phyloP scores from a whole-genome alignment of 2,329 filamentous ascomycete species.

The Alternaria ethzedia region DNA sequence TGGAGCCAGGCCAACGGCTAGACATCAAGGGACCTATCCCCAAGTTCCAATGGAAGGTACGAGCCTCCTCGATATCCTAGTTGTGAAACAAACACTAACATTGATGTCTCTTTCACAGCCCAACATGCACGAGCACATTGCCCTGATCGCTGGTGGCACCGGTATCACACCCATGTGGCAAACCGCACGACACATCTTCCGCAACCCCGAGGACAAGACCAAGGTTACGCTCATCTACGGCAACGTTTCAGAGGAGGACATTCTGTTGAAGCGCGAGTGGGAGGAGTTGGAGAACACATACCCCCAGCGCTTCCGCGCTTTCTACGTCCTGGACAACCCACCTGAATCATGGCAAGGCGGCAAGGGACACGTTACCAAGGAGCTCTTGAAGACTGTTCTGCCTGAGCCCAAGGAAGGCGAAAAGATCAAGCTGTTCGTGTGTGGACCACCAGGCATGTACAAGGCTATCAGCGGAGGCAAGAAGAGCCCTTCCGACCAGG shows the following conservation, averaged over 20 bases:
- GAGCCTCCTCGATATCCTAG: not conserved
- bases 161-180: constrained; percentile 99
- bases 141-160: constrained; percentile 89
- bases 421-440: constrained; percentile 96
- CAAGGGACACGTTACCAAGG: constrained; percentile 85
- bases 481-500: constrained; percentile 92
- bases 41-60: constrained; percentile 80
- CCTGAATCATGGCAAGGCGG: constrained; percentile 77
- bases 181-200: constrained; percentile 88
- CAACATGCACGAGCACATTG: constrained; percentile 93
- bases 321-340: constrained; percentile 89
- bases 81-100: not conserved
- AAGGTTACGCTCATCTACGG: constrained; percentile 96
- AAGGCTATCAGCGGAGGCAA: constrained; percentile 90
- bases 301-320: constrained; percentile 92
- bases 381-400: constrained; percentile 91
- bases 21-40: constrained; percentile 94
- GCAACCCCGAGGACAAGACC: constrained; percentile 94
- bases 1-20: constrained; percentile 81
- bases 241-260: constrained; percentile 88
- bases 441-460: constrained; percentile 90
- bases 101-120: constrained; percentile 34
- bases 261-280: constrained; percentile 86
- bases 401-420: constrained; percentile 84
- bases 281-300: constrained; percentile 90